Conservation (phyloP, 2,329 filamentous ascomycete genomes). For the Cylindrodendrum hubeiense region DNA sequence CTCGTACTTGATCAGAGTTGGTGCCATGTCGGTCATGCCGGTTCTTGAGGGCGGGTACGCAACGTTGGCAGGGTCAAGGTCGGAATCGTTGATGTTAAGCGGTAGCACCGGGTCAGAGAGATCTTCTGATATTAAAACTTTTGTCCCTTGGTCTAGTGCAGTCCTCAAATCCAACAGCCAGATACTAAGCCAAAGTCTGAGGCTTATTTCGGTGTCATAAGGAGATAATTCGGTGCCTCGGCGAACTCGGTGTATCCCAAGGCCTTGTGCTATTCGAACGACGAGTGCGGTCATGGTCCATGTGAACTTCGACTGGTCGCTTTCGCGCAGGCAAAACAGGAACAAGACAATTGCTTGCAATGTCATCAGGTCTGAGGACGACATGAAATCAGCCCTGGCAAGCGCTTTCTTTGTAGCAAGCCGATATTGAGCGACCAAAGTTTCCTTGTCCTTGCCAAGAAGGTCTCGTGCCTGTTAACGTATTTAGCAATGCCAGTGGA, state of each 20-base stretch:
- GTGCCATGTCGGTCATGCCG: slow-evolving; percentile 28
- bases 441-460: slow-evolving; percentile 21
- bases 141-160: slow-evolving; percentile 15
- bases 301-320: slow-evolving; percentile 11
- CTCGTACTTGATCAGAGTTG: slow-evolving; percentile 21
- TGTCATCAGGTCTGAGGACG: slow-evolving; percentile 18
- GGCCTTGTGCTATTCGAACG: slow-evolving; percentile 22
- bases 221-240: slow-evolving; percentile 4
- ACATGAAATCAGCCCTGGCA: slow-evolving; percentile 22
- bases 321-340: slow-evolving; percentile 8
- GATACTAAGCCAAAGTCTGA: slow-evolving; percentile 24
- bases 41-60: slow-evolving; percentile 14
- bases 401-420: slow-evolving; percentile 21
- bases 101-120: not conserved
- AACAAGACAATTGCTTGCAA: slow-evolving; percentile 24
- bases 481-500: not conserved
- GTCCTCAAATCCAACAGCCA: slow-evolving; percentile 26
- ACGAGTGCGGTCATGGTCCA: slow-evolving; percentile 24
- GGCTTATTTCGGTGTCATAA: slow-evolving; percentile 17
- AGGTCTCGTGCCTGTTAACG: slow-evolving; percentile 18
- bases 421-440: slow-evolving; percentile 17
- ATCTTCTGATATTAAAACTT: slow-evolving; percentile 11
- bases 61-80: slow-evolving; percentile 1
- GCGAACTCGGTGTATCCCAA: slow-evolving; percentile 12
- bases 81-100: slow-evolving; percentile 25